Percentiles rank a stretch among this genome's conserved stretches.
Conservation (phyloP, 345 rosid genomes). For the Rhodamnia argentea region DNA sequence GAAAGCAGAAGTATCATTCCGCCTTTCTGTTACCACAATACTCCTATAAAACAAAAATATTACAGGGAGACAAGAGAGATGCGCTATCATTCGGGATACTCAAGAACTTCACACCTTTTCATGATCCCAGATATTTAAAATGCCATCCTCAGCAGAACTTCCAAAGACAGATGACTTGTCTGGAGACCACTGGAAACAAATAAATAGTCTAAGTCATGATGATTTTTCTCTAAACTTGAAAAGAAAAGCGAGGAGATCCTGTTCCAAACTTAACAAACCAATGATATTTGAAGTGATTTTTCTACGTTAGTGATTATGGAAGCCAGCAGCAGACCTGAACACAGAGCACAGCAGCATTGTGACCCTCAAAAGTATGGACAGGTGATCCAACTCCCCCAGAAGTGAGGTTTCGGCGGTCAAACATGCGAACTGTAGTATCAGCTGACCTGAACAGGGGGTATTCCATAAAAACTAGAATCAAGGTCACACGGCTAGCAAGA, state of each 20-base stretch:
- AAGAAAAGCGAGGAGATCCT: not conserved
- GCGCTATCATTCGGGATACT: not conserved
- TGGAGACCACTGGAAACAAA: conserved; percentile 75
- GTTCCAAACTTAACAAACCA: not conserved
- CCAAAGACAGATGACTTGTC: conserved; percentile 88
- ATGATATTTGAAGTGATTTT: not conserved
- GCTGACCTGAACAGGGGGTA: conserved; percentile 22
- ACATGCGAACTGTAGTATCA: conserved; percentile 41
- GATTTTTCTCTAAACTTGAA: not conserved
- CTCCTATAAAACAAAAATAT: not conserved
- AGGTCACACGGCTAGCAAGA: not conserved
- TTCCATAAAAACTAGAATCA: not conserved
- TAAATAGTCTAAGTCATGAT: not conserved
- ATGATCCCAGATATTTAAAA: conserved; percentile 89
- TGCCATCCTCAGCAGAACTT: conserved; percentile 95
- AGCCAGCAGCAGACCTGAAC: conserved; percentile 47
- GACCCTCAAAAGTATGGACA: conserved; percentile 65
- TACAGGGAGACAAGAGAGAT: not conserved
- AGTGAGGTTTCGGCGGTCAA: conserved; percentile 43
- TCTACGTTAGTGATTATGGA: not conserved
- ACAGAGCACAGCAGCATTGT: conserved; percentile 79
- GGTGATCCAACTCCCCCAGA: conserved; percentile 59
- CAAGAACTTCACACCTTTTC: conserved; percentile 47
- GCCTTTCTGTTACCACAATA: not conserved
- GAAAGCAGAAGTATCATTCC: not conserved